phyloP scores from a whole-genome alignment of 306 rosid species.

The Rosa lucieae region DNA sequence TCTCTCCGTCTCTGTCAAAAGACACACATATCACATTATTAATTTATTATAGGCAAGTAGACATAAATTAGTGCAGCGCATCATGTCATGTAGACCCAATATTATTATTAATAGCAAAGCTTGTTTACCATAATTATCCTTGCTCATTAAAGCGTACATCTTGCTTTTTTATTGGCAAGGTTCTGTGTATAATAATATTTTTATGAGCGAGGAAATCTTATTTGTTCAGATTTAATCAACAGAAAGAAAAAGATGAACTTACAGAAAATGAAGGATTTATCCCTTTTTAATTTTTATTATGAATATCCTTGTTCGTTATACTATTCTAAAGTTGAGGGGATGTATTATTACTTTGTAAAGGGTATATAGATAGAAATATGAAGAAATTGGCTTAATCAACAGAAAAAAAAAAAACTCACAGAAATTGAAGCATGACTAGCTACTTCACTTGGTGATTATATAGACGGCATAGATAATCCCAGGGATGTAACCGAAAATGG shows the following conservation, averaged over 20 bases:
- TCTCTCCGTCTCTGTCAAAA: background rate
- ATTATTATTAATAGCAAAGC: background rate
- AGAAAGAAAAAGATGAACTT: background rate
- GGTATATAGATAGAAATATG: background rate
- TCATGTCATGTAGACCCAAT: constrained; percentile 4
- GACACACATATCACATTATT: background rate
- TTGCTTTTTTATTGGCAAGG: background rate
- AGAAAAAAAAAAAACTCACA: constrained; percentile 25
- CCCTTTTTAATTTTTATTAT: no score
- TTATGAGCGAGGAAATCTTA: background rate
- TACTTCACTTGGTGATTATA: constrained; percentile 59
- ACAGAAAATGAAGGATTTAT: background rate
- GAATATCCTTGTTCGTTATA: background rate
- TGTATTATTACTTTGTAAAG: no score
- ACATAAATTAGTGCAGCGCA: background rate
- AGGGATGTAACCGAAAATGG: constrained; percentile 64
- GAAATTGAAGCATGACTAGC: constrained; percentile 1
- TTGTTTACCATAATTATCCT: background rate
- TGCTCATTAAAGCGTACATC: background rate
- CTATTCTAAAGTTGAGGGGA: no score
- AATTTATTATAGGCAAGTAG: background rate
- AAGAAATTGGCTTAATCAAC: background rate
- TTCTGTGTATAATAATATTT: background rate
- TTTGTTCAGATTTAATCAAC: background rate
- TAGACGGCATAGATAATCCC: constrained; percentile 77